Percentiles rank a stretch among this genome's conserved stretches.
phyloP scores from a whole-genome alignment of 208 protist species.

The Crithidia bombi region DNA sequence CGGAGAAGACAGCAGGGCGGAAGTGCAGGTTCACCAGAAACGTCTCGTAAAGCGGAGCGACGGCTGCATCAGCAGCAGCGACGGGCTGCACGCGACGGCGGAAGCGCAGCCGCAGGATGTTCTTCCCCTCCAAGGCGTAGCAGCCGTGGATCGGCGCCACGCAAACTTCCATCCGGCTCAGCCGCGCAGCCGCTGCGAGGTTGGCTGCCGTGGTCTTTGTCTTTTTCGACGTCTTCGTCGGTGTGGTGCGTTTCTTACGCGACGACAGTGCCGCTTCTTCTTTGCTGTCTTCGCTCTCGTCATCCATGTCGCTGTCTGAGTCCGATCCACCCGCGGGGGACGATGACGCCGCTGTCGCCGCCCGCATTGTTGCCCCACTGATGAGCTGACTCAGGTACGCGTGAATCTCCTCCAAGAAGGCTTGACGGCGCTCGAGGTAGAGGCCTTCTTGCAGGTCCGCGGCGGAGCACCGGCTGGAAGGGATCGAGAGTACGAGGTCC shows the following conservation, averaged over 20 bases:
- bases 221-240: slow-evolving; percentile 1
- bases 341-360: slow-evolving; percentile 3
- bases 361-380: slow-evolving; percentile 13
- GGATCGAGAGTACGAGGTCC: slow-evolving; percentile 76
- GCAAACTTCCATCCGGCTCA: slow-evolving; percentile 56
- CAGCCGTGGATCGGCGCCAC: slow-evolving; percentile 65
- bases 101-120: slow-evolving; percentile 69
- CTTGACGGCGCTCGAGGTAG: slow-evolving; percentile 73
- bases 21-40: slow-evolving; percentile 81
- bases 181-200: slow-evolving; percentile 29
- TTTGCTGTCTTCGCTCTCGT: slow-evolving; percentile 3
- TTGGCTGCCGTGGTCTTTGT: slow-evolving; percentile 11
- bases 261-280: neutral
- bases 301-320: slow-evolving; percentile 18
- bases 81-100: slow-evolving; percentile 27
- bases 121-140: slow-evolving; percentile 59
- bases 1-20: slow-evolving; percentile 52
- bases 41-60: slow-evolving; percentile 35
- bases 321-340: neutral
- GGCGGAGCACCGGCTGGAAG: slow-evolving; percentile 52
- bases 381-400: slow-evolving; percentile 45
- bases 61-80: neutral
- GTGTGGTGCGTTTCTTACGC: neutral
- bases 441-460: slow-evolving; percentile 70
- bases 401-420: slow-evolving; percentile 69